phyloP scores from a whole-genome alignment of 768 basidiomycete genomes.

The Cubamyces sp. region DNA sequence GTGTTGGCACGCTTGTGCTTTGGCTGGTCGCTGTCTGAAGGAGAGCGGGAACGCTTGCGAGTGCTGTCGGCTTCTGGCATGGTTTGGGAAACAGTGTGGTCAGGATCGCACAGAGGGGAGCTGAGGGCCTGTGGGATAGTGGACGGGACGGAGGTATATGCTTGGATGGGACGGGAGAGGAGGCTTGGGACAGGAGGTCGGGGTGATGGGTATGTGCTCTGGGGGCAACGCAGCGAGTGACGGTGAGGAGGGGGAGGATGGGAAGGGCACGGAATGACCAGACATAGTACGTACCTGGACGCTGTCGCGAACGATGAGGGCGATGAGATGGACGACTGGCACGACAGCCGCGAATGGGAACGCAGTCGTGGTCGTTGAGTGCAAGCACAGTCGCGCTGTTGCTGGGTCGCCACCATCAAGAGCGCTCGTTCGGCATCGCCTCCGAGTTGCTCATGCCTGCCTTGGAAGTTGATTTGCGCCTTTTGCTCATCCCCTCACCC shows the following conservation, averaged over 20 bases:
- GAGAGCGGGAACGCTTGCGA: slow-evolving; percentile 87
- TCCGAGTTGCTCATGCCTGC: not conserved
- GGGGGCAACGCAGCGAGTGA: slow-evolving; percentile 22
- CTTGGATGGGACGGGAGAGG: slow-evolving; percentile 21
- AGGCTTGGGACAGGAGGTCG: slow-evolving; percentile 30
- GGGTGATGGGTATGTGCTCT: slow-evolving; percentile 26
- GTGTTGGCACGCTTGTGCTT: slow-evolving; percentile 88
- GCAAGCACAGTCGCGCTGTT: slow-evolving; percentile 10
- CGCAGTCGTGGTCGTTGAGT: slow-evolving; percentile 16
- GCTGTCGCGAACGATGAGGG: slow-evolving; percentile 19
- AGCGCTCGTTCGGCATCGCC: slow-evolving; percentile 20
- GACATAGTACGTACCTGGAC: slow-evolving; percentile 26
- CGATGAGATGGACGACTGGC: slow-evolving; percentile 15
- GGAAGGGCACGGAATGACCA: slow-evolving; percentile 24
- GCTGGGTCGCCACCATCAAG: slow-evolving; percentile 18
- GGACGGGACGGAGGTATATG: slow-evolving; percentile 22
- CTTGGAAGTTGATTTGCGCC: no score
- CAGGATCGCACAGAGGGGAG: slow-evolving; percentile 32
- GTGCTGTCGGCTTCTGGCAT: slow-evolving; percentile 87
- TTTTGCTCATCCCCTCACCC: no score
- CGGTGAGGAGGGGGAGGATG: slow-evolving; percentile 30
- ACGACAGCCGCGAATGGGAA: slow-evolving; percentile 6
- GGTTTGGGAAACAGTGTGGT: slow-evolving; percentile 52
- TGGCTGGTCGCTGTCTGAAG: slow-evolving; percentile 78
- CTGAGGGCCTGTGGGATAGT: slow-evolving; percentile 35